phyloP scores from a whole-genome alignment of 345 rosid species.

The Lepidium africanum region DNA sequence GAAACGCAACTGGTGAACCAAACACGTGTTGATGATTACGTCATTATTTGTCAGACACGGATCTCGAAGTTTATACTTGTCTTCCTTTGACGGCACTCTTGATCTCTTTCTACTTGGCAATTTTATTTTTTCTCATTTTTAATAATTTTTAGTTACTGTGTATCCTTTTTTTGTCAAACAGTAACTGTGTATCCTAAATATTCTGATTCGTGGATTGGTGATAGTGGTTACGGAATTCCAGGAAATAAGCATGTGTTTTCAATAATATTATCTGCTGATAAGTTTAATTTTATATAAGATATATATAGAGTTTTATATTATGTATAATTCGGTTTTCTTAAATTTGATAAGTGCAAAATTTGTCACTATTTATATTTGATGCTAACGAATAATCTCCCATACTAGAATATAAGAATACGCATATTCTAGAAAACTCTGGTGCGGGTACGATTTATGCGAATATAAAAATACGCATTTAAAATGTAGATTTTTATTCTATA shows the following conservation, averaged over 20 bases:
- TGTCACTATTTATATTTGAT: background rate
- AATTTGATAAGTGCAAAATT: background rate
- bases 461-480: too few relatives aligned
- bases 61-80: conserved; percentile 18
- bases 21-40: conserved; percentile 14
- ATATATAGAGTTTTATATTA: background rate
- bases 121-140: background rate
- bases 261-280: background rate
- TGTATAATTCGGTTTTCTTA: background rate
- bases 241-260: background rate
- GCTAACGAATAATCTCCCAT: background rate
- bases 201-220: background rate
- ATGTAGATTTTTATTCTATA: too few relatives aligned
- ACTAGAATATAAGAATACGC: background rate
- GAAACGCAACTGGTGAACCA: background rate
- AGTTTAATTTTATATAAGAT: background rate
- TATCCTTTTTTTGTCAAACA: too few relatives aligned
- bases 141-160: background rate
- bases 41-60: background rate
- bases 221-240: background rate
- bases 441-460: background rate
- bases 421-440: background rate
- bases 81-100: background rate
- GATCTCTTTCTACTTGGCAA: background rate
- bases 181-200: background rate